Evolutionary conservation across 495 filamentous ascomycete species (phyloP), one percentile per base, ranked within the genome.

Genomic region (Podospora bellae-mahoneyi): DNA sequence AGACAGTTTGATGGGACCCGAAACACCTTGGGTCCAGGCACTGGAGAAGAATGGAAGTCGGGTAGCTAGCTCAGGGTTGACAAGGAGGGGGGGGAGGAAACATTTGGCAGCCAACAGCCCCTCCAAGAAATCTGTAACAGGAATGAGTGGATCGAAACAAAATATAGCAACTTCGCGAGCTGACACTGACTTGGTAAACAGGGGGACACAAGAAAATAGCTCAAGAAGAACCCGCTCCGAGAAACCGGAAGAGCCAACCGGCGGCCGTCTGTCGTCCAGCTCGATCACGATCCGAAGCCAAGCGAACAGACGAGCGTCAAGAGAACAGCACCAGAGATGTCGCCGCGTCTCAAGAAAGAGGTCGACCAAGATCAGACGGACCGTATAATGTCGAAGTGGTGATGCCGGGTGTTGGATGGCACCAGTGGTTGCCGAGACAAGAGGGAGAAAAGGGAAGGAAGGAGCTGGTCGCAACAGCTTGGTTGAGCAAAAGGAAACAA

Each of bases 21-120:
- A 77, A 75, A 75, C 75, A 69, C 71, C 63, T 65, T 44, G 55
- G 69, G 71, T 68, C 69, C 69, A 68, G 70, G 68, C 69, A 68
- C 55, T 61, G 55, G 66, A 67, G 55, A 64, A 30, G 44, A 34
- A 71, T 26, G 53, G 28, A 0, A 19, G 18, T 13, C 39, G 39
- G 39, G 39, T 48, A 48, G 39, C 39, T 48, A 10, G 7, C 9
- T 48, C 39, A 48, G 15, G 39, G 2, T 48, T 10, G 39, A 48
- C 39, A 48, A 48, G 39, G 39, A 48, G 44, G 34, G 19, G 30
- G 54, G 28, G 53, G 30, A 60, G 39, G 64, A 67, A 70, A 68
- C 65, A 73, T 66, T 64, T 69, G 68, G 64, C 62, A 67, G 15
- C 23, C 60, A 13, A 66, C 20, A 60, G 54, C 34, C 48, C 30